Base-by-base conservation (phyloP, 108 stramenopile species). In the Nannochloropsis gaditana region DNA sequence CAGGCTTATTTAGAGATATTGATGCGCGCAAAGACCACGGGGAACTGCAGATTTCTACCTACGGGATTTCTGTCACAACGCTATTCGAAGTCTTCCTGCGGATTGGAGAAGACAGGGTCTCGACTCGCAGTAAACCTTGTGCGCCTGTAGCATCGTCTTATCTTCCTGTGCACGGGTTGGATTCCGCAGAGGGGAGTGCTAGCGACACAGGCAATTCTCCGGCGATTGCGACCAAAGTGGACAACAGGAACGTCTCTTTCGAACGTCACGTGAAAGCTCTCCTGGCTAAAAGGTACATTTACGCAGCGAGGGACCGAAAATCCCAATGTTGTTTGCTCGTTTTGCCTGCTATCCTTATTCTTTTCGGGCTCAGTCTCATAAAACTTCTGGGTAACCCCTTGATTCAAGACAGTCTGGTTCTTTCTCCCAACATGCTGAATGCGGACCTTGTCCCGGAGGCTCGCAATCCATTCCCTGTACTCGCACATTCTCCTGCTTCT, bases 41-140 rank as follows among this genome's bases (percentile, higher is more conserved):
- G 5, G 59, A 73, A n/a, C 8, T 73, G 8, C 15, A n/a, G 59
- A 91, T 97, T 50, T 91, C 88, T 17, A 93, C 94, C 5, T 99
- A 97, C 87, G 97, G 98, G 15, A 94, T 99, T 41, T 91, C 94
- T 42, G 95, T 98, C 50, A 99, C 98, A 21, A 97, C 96, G 3
- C 92, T 99, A n/a, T 96, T 97, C 85, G 98, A 97, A 89, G 95
- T 94, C 6, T 93, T 93, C 79, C 44, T 93, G 59, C 4, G 59
- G 59, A 73, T 73, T 73, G 59, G 59, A 4, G 59, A 73, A n/a
- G 59, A 73, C n/a, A 15, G 59, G n/a, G 59, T 73, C 6, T n/a
- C 15, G 15, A n/a, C 59, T 80, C 80, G 11, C 41, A 41, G 31
- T 11, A 41, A 11, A 3, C 31, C 80, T 41, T 31, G 21, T 11